phyloP scores from a whole-genome alignment of 1,284 basidiomycete genomes.

The Pseudozyma thailandica region DNA sequence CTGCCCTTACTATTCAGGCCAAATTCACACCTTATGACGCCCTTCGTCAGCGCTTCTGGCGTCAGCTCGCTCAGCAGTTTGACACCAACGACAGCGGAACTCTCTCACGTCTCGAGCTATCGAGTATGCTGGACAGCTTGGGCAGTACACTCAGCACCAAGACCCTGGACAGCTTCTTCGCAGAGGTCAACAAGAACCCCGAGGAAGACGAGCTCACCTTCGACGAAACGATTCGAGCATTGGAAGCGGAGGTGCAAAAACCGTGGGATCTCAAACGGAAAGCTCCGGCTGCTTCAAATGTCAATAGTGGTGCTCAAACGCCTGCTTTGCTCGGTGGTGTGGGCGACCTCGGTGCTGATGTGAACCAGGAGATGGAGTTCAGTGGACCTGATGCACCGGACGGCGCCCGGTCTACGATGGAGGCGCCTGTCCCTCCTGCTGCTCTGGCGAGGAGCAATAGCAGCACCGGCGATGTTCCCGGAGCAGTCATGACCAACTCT shows the following conservation, averaged over 20 bases:
- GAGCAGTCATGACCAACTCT: conserved; percentile 19
- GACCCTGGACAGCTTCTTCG: conserved; percentile 77
- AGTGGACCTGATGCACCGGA: conserved; percentile 46
- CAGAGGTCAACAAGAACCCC: conserved; percentile 74
- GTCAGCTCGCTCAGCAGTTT: conserved; percentile 87
- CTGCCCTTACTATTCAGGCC: conserved; percentile 73
- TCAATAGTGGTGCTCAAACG: conserved; percentile 43
- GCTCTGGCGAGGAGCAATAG: not conserved
- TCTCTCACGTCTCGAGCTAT: conserved; percentile 85
- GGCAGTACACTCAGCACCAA: conserved; percentile 86
- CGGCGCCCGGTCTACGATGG: not conserved
- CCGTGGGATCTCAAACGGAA: conserved; percentile 52
- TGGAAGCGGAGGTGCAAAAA: conserved; percentile 56
- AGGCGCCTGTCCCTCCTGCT: conserved; percentile 12
- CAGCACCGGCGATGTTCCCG: not conserved
- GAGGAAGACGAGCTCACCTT: conserved; percentile 79
- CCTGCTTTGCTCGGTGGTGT: conserved; percentile 38
- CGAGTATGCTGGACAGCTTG: conserved; percentile 95
- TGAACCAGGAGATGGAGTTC: conserved; percentile 44
- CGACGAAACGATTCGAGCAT: conserved; percentile 72
- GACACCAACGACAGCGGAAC: conserved; percentile 85
- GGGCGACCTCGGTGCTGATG: conserved; percentile 25
- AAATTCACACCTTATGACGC: conserved; percentile 91
- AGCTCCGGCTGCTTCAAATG: conserved; percentile 4
- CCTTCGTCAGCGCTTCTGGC: conserved; percentile 78